Evolutionary conservation across 306 rosid species (phyloP), one percentile per base, ranked within the genome.

Genomic region (Luffa aegyptiaca): DNA sequence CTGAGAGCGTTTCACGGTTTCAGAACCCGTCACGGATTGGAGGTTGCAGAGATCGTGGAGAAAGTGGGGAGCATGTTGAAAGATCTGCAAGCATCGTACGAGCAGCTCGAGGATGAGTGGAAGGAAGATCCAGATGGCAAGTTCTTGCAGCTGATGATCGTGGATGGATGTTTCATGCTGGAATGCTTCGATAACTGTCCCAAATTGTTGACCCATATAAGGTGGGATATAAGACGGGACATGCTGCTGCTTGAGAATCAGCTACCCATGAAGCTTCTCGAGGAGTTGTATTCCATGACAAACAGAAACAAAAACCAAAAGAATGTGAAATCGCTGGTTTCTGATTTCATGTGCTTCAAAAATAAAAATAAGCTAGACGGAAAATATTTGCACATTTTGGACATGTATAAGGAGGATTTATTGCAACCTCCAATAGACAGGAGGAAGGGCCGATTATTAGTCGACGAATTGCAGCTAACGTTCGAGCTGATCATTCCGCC

Each of bases 241-340:
- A 91, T 91, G 90, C 81, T 86, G 55, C 78, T 89, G 88, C 90
- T 91, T 36, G 89, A 89, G 81, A 91, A 91, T 81, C 95, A 91
- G 48, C 11, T 91, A 2, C 91, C 92, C 5, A 62, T 89, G 65
- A 21, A 5, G 66, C 86, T 86, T 80, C 85, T 88, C n/a, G 81
- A 81, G 37, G 79, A 42, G 36, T 70, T 90, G 51, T 39, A 41
- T 87, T 84, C 87, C 81, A 53, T 59, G 53, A 1, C 0, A 26
- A 26, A 61, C 39, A 26, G 31, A 26, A 26, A 26, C 31, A 26
- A 26, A 26, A 26, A 26, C 31, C 31, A 26, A 26, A 26, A 26
- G 31, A 26, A 26, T 26, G 31, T 26, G 31, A 26, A 26, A 26
- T 26, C 31, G 31, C 31, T 26, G 31, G 31, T 26, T 26, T 26